Evolutionary conservation across 1,284 basidiomycete genomes (phyloP).

Genomic region (Tilletia indica): DNA sequence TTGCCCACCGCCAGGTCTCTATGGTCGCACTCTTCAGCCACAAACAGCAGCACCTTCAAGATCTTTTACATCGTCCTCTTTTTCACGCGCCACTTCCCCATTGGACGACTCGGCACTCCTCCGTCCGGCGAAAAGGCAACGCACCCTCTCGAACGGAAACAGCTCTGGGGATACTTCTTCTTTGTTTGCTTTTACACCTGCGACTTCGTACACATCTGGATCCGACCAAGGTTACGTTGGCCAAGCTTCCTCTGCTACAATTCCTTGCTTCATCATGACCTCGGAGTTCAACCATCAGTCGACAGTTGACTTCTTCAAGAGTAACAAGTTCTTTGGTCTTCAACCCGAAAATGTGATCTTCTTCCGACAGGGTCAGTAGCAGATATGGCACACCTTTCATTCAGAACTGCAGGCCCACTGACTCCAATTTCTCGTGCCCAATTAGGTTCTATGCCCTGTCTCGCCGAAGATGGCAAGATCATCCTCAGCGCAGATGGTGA

Average conservation of each 20-base stretch:
- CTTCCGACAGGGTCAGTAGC: conserved; percentile 84
- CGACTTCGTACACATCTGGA: too few species aligned
- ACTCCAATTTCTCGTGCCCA: too few species aligned
- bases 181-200: background rate
- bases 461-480: conserved; percentile 90
- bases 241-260: background rate
- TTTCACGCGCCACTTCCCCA: too few species aligned
- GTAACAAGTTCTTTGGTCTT: conserved; percentile 81
- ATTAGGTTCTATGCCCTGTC: conserved; percentile 87
- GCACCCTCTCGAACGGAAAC: too few species aligned
- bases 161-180: background rate
- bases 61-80: background rate
- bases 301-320: conserved; percentile 81
- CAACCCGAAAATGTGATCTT: conserved; percentile 77
- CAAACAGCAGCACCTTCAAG: too few species aligned
- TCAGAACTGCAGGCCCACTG: too few species aligned
- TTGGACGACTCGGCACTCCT: background rate
- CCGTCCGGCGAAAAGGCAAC: conserved; percentile 55
- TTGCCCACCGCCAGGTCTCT: background rate
- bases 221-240: conserved; percentile 23
- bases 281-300: conserved; percentile 86
- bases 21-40: too few species aligned
- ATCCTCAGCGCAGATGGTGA: conserved; percentile 75
- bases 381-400: too few species aligned
- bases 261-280: conserved; percentile 96